Base-by-base conservation (phyloP, 169 alveolate species). In the Plasmodium billcollinsi region DNA sequence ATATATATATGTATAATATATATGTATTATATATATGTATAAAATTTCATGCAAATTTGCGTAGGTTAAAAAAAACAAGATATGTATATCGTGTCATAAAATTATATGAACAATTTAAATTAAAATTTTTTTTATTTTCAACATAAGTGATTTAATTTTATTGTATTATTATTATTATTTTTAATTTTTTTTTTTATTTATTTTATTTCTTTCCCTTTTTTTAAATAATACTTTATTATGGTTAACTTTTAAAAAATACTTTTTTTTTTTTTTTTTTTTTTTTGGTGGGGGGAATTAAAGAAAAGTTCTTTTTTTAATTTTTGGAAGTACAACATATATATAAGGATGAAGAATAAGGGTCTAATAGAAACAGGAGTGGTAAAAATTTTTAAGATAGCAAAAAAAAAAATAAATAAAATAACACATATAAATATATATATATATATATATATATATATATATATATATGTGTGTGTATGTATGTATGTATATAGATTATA, bases 351-450 rank as follows among this genome's bases (percentile, higher is more conserved):
- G 89, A 76, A 76, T 49, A 62, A 49, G 45, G 43, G 20, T 8
- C 89, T 65, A 15, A 63, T 74, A 75, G 89, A 76, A 56, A 76
- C 63, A 39, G 89, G 89, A 43, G 89, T 76, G 52, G 89, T 76
- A 76, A 76, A 33, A 26, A 24, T 14, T 8, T 74, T 20, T 21
- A 74, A 74, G 39, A 69, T 4, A 61, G 24, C 43, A 33, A 33
- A 50, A 65, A 52, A 33, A 67, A 72, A n/a, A 12, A 33, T 4
- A 69, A n/a, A 20, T 15, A 12, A 18, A 2, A 50, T 50, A 24
- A n/a, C 3, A 21, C 26, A 24, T 24, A 24, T 24, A 24, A 24
- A 24, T 24, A 8, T 4, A 39, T 29, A 39, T 7, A 45, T n/a
- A 58, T 24, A 63, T 58, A 65, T 18, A 75, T 75, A 58, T 11